Evolutionary conservation across 768 basidiomycete genomes (phyloP).

Genomic region (Lentinula edodes): DNA sequence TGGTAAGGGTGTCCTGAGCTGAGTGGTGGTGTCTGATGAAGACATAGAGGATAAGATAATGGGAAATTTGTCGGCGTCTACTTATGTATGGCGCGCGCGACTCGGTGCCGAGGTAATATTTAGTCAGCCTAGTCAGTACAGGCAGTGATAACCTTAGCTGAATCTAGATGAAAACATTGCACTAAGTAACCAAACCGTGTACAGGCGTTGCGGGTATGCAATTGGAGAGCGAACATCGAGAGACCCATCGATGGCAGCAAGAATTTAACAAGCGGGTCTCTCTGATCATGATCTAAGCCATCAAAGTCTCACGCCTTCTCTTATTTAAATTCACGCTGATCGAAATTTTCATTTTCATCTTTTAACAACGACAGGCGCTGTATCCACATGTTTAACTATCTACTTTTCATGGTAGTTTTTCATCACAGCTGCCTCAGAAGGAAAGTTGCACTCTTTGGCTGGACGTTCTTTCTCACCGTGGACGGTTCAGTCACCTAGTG

Average conservation of each 20-base stretch:
- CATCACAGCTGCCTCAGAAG: slow-evolving; percentile 58
- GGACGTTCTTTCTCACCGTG: slow-evolving; percentile 38
- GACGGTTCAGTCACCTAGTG: slow-evolving; percentile 64
- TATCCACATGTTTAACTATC: slow-evolving; percentile 54
- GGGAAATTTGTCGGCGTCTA: too few species aligned
- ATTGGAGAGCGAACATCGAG: too few species aligned
- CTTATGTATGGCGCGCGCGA: too few species aligned
- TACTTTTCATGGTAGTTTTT: slow-evolving; percentile 33
- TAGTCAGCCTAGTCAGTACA: too few species aligned
- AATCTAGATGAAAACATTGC: too few species aligned
- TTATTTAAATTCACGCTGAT: background rate
- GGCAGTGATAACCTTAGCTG: too few species aligned
- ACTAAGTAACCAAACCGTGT: too few species aligned
- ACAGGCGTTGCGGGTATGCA: too few species aligned
- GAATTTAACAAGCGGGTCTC: too few species aligned
- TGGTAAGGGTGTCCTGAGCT: slow-evolving; percentile 25
- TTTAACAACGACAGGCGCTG: slow-evolving; percentile 62
- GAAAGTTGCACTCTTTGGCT: slow-evolving; percentile 58
- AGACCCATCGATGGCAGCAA: too few species aligned
- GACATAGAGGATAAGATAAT: background rate
- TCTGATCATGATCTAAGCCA: background rate
- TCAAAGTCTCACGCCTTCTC: background rate
- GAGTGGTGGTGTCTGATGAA: background rate
- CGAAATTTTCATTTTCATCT: slow-evolving; percentile 32
- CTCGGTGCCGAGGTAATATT: too few species aligned